phyloP scores from a whole-genome alignment of 108 stramenopile genomes.

The Skeletonema tropicum region DNA sequence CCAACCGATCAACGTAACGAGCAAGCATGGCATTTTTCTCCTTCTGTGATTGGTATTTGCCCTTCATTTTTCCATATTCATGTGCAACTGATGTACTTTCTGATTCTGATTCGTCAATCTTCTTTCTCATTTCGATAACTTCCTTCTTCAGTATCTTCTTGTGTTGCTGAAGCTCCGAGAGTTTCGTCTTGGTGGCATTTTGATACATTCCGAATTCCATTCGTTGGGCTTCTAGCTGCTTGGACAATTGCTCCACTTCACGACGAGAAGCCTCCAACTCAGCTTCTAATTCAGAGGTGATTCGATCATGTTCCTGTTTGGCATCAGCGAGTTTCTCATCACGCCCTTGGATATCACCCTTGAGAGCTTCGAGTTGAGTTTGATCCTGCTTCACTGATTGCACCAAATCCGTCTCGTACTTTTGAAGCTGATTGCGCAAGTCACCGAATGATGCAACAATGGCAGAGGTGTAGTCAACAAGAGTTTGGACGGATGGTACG shows the following conservation, averaged over 20 bases:
- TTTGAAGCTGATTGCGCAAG: conserved; percentile 49
- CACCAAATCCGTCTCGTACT: conserved; percentile 57
- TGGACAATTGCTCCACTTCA: conserved; percentile 67
- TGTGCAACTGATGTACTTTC: conserved; percentile 65
- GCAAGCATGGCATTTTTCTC: conserved; percentile 73
- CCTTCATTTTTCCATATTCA: conserved; percentile 54
- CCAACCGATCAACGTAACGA: conserved; percentile 81
- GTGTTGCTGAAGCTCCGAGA: conserved; percentile 72
- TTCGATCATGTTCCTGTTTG: conserved; percentile 42
- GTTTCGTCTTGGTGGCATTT: conserved; percentile 69
- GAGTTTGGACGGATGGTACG: conserved; percentile 39
- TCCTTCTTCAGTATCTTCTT: conserved; percentile 90
- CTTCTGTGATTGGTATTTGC: conserved; percentile 63
- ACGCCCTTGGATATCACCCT: conserved; percentile 50
- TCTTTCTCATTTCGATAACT: conserved; percentile 79
- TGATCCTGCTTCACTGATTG: conserved; percentile 67
- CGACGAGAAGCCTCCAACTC: conserved; percentile 61
- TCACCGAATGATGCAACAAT: conserved; percentile 52
- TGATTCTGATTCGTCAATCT: conserved; percentile 68
- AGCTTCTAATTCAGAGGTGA: conserved; percentile 52
- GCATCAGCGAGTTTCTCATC: conserved; percentile 59
- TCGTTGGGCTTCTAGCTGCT: conserved; percentile 71
- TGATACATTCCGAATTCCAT: conserved; percentile 88
- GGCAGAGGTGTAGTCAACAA: conserved; percentile 40
- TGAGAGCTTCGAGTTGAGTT: conserved; percentile 55